Base-by-base conservation (phyloP, 2,329 filamentous ascomycete genomes). In the Alternaria sp. region DNA sequence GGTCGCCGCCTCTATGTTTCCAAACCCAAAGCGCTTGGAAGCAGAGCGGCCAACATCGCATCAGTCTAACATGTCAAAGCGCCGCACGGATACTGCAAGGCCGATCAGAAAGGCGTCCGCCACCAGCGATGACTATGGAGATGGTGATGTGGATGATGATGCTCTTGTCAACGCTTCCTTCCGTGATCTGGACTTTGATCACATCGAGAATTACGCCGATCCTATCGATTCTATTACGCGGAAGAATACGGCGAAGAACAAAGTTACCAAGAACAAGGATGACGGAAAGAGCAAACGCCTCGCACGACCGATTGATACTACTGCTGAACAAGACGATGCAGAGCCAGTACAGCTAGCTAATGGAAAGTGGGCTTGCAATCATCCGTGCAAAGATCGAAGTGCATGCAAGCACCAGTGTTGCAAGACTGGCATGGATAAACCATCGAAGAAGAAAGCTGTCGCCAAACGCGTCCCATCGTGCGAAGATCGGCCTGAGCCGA, bases 351-450 rank as follows among this genome's bases (percentile, higher is more conserved):
- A 84, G 69, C 84, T 94, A 64, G 78, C 83, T 0, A 94, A 92
- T 72, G 92, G 91, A 0, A 92, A 86, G 72, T 94, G 90, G 88
- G 85, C 86, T 37, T 95, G 92, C 79, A 90, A 90, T 61, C 92
- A 95, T 73, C 78, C 78, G 18, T 94, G 92, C 80, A 88, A 86
- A 70, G 83, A 90, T 68, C 89, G 87, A 69, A 81, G 76, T 43
- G 79, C 74, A 10, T 94, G 92, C 78, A 92, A 88, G 69, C 92
- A 95, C 71, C 78, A 86, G 37, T 95, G 92, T 71, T 95, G 92
- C 72, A 86, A 85, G 23, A 88, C 92, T 63, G 92, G 92, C 0
- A 74, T 92, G 18, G 88, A 92, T 37, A 92, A 89, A 65, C 89
- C 87, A 61, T 82, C 79, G 6, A 86, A 86, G 70, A 73, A 81